A percentile compares a stretch with the other conserved stretches of the same genome.
phyloP scores from a whole-genome alignment of 306 rosid species.

The Styphnolobium japonicum region DNA sequence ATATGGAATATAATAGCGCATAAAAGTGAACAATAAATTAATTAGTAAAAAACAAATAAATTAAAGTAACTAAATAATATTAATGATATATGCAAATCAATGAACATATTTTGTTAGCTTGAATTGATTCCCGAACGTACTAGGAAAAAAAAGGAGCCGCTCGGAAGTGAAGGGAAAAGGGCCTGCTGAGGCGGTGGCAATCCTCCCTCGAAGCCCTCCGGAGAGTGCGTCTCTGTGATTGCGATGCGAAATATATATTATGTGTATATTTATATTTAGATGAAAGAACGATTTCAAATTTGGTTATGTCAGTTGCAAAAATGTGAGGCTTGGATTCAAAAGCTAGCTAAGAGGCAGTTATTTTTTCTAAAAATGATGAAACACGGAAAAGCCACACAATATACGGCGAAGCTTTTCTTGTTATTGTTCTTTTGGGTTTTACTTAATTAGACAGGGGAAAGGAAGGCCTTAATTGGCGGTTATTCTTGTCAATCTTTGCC shows the following conservation, averaged over 20 bases:
- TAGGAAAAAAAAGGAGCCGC: conserved; percentile 17
- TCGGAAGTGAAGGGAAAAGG: background rate
- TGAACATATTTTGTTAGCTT: background rate
- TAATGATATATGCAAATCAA: background rate
- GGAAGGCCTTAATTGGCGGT: conserved; percentile 12
- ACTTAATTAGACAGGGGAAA: background rate
- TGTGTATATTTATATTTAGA: background rate
- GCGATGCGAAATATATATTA: background rate
- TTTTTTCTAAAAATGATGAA: conserved; percentile 6
- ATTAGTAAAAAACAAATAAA: background rate
- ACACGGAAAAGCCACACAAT: conserved; percentile 19
- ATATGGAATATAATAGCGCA: background rate
- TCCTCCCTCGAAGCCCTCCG: conserved; percentile 21
- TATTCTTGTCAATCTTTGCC: background rate
- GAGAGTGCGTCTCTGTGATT: background rate
- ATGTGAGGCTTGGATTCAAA: conserved; percentile 39
- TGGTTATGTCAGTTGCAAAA: conserved; percentile 18
- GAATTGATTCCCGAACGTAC: background rate
- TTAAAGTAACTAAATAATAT: background rate
- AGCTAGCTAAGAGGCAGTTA: background rate
- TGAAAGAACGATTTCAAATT: background rate
- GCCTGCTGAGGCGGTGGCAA: background rate
- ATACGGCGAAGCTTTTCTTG: background rate
- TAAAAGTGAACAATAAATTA: background rate
- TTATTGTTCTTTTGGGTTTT: background rate